Evolutionary conservation across 495 filamentous ascomycete genomes (phyloP).

Genomic region (Talaromyces liani): DNA sequence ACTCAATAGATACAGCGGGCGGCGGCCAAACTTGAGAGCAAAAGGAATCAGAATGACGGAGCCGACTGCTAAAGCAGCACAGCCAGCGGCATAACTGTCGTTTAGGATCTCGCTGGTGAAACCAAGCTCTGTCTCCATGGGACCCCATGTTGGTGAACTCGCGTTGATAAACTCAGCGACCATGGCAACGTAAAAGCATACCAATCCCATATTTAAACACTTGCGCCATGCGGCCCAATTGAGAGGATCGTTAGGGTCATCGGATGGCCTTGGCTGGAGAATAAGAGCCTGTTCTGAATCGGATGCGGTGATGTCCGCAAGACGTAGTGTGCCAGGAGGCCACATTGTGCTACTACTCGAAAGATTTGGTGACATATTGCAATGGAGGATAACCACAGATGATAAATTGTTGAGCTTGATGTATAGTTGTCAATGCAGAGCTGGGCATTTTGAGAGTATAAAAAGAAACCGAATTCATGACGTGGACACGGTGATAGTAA

Average conservation of each 20-base stretch:
- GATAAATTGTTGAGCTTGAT: neutral
- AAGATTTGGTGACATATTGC: neutral
- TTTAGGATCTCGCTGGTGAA: slow-evolving; percentile 23
- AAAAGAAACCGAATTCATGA: neutral
- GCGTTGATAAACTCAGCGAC: slow-evolving; percentile 16
- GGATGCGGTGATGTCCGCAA: neutral
- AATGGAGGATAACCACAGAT: neutral
- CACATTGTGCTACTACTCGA: slow-evolving; percentile 1
- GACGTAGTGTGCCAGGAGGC: slow-evolving; percentile 1
- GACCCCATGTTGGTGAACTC: slow-evolving; percentile 23
- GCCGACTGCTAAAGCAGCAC: slow-evolving; percentile 25
- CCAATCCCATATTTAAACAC: slow-evolving; percentile 25
- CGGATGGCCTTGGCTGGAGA: slow-evolving; percentile 15
- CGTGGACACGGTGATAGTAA: neutral
- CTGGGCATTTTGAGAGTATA: neutral
- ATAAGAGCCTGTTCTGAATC: neutral
- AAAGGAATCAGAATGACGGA: slow-evolving; percentile 29
- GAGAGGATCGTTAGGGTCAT: slow-evolving; percentile 18
- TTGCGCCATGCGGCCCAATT: slow-evolving; percentile 22
- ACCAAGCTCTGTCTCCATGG: slow-evolving; percentile 18
- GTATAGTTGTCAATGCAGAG: neutral
- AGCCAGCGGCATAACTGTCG: slow-evolving; percentile 21
- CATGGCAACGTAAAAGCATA: slow-evolving; percentile 24
- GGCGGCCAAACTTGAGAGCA: slow-evolving; percentile 31
- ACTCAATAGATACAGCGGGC: slow-evolving; percentile 29